A percentile compares a stretch with the other conserved stretches of the same genome.
These are phyloP conservation scores for Beauveria rudraprayagi DNA, from an alignment of 2,329 filamentous ascomycete genomes.

Conservation along the genomic window DNA sequence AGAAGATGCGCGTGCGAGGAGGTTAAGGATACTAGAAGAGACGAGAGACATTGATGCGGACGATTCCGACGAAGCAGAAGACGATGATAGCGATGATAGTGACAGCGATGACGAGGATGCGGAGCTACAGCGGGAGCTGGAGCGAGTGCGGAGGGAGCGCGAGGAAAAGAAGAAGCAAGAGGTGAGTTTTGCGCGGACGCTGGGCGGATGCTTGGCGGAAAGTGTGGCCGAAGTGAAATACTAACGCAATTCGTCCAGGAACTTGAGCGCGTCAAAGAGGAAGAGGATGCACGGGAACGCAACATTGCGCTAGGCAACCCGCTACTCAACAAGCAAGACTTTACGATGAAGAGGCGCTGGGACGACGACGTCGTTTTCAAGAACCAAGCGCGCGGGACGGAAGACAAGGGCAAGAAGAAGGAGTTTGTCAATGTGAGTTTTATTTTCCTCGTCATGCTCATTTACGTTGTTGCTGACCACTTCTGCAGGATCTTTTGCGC, in stretches of 20 bases:
- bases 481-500: slow-evolving; percentile 64
- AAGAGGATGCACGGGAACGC: slow-evolving; percentile 74
- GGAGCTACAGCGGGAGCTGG: slow-evolving; percentile 83
- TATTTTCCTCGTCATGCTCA: slow-evolving; percentile 1
- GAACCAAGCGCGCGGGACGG: slow-evolving; percentile 92
- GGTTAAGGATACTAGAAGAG: slow-evolving; percentile 79
- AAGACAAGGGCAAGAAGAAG: slow-evolving; percentile 79
- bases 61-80: slow-evolving; percentile 51
- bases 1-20: slow-evolving; percentile 72
- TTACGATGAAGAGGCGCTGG: slow-evolving; percentile 87
- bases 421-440: slow-evolving; percentile 87
- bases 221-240: no score
- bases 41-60: slow-evolving; percentile 79
- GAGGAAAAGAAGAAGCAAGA: slow-evolving; percentile 35
- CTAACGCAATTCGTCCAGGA: slow-evolving; percentile 43
- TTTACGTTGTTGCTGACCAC: slow-evolving; percentile 18
- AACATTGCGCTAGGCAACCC: slow-evolving; percentile 93
- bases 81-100: slow-evolving; percentile 43
- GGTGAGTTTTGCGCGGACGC: slow-evolving; percentile 14
- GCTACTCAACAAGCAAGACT: slow-evolving; percentile 79
- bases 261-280: slow-evolving; percentile 67
- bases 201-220: neutral
- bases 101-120: slow-evolving; percentile 51
- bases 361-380: slow-evolving; percentile 99
- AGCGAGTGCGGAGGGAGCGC: slow-evolving; percentile 81